Percentiles rank a stretch among this genome's conserved stretches.
Evolutionary conservation across 139 green algal genomes (phyloP).

Genomic region (Closterium sp.): DNA sequence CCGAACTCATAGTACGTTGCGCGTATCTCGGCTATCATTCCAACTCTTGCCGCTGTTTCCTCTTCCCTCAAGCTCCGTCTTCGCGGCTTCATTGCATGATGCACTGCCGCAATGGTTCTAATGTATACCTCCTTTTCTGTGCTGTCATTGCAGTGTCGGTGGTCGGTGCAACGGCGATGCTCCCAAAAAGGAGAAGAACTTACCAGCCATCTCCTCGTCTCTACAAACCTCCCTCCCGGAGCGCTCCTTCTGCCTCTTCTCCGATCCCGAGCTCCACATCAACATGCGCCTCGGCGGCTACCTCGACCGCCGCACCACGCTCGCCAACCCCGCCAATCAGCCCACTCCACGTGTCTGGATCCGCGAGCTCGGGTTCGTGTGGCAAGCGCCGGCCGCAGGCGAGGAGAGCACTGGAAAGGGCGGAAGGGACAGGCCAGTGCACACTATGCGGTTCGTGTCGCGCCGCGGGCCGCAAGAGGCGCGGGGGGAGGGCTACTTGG

Average conservation of each 20-base stretch:
- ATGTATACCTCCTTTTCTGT: background rate
- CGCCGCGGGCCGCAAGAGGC: background rate
- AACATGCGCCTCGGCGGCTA: constrained; percentile 49
- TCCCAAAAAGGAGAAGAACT: background rate
- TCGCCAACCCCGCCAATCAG: background rate
- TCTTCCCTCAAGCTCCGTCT: background rate
- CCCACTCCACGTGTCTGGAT: constrained; percentile 1
- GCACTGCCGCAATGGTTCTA: background rate
- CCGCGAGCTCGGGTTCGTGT: background rate
- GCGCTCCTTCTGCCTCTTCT: constrained; percentile 37
- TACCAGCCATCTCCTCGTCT: background rate
- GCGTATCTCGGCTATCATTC: background rate
- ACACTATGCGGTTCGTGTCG: constrained; percentile 1
- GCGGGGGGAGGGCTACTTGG: constrained; percentile 27
- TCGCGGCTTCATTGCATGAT: background rate
- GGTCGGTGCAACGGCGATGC: background rate
- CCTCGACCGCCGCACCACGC: background rate
- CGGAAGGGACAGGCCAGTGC: background rate
- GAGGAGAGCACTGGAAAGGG: background rate
- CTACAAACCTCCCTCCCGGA: background rate
- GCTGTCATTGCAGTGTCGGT: background rate
- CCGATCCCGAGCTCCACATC: constrained; percentile 37
- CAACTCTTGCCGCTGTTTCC: background rate
- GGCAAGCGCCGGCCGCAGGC: background rate
- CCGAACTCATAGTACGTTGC: background rate